Percentiles rank a stretch among this genome's conserved stretches.
These are phyloP conservation scores for Cymodocea nodosa DNA, from an alignment of 116 monocot species.

Conservation along the genomic window DNA sequence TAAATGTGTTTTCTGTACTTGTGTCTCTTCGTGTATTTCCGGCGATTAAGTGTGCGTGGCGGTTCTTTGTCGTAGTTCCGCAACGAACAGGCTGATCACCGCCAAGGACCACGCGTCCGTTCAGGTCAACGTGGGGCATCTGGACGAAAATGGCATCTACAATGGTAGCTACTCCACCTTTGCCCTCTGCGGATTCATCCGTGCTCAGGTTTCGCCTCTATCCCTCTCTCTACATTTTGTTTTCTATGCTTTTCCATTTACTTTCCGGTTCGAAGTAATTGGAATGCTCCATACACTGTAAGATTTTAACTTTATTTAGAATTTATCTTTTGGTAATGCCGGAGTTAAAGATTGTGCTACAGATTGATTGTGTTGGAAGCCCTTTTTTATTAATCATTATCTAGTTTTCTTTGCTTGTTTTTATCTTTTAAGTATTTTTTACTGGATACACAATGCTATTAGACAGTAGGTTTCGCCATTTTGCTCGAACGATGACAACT, in stretches of 20 bases:
- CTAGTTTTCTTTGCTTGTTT: too few relatives aligned
- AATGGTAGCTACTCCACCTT: slow-evolving; percentile 36
- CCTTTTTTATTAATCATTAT: too few relatives aligned
- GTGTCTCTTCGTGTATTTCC: too few relatives aligned
- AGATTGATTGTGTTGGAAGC: too few relatives aligned
- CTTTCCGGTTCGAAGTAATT: not conserved
- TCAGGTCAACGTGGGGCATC: slow-evolving; percentile 45
- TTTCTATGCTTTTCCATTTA: not conserved
- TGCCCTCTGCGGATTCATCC: slow-evolving; percentile 49
- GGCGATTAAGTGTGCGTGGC: too few relatives aligned
- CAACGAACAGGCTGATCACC: slow-evolving; percentile 53
- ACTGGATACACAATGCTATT: too few relatives aligned
- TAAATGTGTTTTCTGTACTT: not conserved
- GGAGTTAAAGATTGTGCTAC: too few relatives aligned
- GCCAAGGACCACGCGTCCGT: slow-evolving; percentile 62
- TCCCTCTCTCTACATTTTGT: not conserved
- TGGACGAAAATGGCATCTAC: slow-evolving; percentile 48
- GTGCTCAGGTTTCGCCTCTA: slow-evolving; percentile 27
- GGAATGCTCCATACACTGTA: not conserved
- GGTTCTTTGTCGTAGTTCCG: slow-evolving; percentile 26
- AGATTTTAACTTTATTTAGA: too few relatives aligned
- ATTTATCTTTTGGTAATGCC: too few relatives aligned
- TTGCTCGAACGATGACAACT: too few relatives aligned
- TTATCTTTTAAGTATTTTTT: too few relatives aligned
- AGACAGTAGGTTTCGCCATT: too few relatives aligned